phyloP scores from a whole-genome alignment of 495 filamentous ascomycete species.

The Lasiosphaeria hispida region DNA sequence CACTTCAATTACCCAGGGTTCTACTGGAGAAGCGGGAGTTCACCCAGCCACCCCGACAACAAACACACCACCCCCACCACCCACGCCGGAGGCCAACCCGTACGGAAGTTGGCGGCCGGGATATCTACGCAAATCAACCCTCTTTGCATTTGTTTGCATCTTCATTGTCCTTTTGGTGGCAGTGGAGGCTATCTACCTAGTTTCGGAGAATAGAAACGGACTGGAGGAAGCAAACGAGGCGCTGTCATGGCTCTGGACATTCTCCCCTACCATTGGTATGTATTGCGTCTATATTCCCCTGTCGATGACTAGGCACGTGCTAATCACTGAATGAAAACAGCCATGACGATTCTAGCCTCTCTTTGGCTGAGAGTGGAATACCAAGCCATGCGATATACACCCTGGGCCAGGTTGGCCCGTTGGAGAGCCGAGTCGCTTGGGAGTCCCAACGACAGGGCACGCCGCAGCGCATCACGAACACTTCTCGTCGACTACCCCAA shows the following conservation, averaged over 20 bases:
- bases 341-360: conserved; percentile 5
- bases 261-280: conserved; percentile 3
- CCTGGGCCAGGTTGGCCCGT: conserved; percentile 5
- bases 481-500: conserved; percentile 7
- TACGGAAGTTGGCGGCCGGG: conserved; percentile 1
- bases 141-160: not conserved
- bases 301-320: not conserved
- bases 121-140: not conserved
- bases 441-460: not conserved
- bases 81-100: not conserved
- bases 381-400: conserved; percentile 4
- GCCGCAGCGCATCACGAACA: not conserved
- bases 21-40: too few species aligned
- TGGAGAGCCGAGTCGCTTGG: not conserved
- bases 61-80: not conserved
- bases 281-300: not conserved
- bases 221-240: conserved; percentile 7
- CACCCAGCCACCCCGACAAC: too few species aligned
- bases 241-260: conserved; percentile 8
- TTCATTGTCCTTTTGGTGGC: not conserved
- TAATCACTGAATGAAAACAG: not conserved
- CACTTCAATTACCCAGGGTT: too few species aligned
- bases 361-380: conserved; percentile 1
- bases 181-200: not conserved
- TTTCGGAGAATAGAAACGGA: conserved; percentile 7